Conservation (phyloP, 139 green algal genomes). For the Picochlorum costavermella region DNA sequence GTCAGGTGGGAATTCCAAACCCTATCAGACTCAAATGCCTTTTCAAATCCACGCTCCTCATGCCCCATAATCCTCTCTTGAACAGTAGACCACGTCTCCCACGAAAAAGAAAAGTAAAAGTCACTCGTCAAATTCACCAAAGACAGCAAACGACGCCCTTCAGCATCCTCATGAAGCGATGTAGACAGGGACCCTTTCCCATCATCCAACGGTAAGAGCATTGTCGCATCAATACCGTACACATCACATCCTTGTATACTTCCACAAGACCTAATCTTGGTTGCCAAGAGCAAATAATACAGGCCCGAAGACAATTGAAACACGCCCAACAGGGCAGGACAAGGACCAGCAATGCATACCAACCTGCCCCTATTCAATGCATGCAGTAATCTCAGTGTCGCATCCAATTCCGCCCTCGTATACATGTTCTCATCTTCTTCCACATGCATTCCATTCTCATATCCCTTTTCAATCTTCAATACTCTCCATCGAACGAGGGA, state of each 20-base stretch:
- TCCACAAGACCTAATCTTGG: conserved; percentile 53
- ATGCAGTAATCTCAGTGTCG: conserved; percentile 40
- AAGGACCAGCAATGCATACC: conserved; percentile 43
- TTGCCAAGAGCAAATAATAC: conserved; percentile 88
- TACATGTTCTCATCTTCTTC: conserved; percentile 49
- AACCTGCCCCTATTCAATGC: conserved; percentile 41
- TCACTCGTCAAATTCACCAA: conserved; percentile 80
- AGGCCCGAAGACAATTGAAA: conserved; percentile 33
- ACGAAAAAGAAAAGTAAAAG: conserved; percentile 92
- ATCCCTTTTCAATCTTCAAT: conserved; percentile 40
- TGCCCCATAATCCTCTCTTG: conserved; percentile 49
- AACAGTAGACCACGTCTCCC: conserved; percentile 60
- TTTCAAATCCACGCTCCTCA: background rate
- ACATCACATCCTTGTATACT: conserved; percentile 63
- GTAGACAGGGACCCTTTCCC: conserved; percentile 13
- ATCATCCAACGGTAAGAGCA: conserved; percentile 58
- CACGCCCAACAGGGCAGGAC: conserved; percentile 54
- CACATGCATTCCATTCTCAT: conserved; percentile 27
- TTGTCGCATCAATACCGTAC: conserved; percentile 69
- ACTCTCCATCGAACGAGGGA: conserved; percentile 18
- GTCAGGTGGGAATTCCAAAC: conserved; percentile 91
- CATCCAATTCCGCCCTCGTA: conserved; percentile 35
- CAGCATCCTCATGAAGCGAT: conserved; percentile 17
- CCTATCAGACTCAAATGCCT: conserved; percentile 69
- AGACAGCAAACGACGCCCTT: conserved; percentile 65